Evolutionary conservation across 495 filamentous ascomycete species (phyloP).

Genomic region (Sporormia fimetaria): DNA sequence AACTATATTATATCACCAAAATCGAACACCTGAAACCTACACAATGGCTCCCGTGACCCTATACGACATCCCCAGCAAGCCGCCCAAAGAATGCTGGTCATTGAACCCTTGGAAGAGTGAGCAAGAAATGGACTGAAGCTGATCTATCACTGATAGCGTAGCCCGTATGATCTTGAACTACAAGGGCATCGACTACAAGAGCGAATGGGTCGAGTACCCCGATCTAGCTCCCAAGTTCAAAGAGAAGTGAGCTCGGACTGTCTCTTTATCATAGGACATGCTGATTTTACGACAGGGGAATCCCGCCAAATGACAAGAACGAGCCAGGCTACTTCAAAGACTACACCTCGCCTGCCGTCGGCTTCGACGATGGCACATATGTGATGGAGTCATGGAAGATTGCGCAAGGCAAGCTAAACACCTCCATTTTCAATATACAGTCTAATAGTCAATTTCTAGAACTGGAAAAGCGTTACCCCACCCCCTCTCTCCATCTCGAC

Average conservation of each 20-base stretch:
- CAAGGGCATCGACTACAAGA: slow-evolving; percentile 52
- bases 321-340: slow-evolving; percentile 11
- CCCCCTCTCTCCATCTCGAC: slow-evolving; percentile 43
- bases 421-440: not conserved
- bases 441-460: slow-evolving; percentile 9
- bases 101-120: slow-evolving; percentile 49
- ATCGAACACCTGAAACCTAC: too few species aligned
- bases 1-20: too few species aligned
- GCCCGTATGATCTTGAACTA: slow-evolving; percentile 50
- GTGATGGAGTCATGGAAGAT: slow-evolving; percentile 50
- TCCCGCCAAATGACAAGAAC: slow-evolving; percentile 34
- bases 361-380: slow-evolving; percentile 40
- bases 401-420: slow-evolving; percentile 22
- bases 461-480: slow-evolving; percentile 44
- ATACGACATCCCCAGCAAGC: slow-evolving; percentile 47
- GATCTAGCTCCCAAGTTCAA: slow-evolving; percentile 42
- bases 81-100: slow-evolving; percentile 40
- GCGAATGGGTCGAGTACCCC: slow-evolving; percentile 56
- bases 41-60: slow-evolving; percentile 28
- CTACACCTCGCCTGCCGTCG: slow-evolving; percentile 47
- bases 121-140: not conserved
- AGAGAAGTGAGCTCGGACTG: too few species aligned
- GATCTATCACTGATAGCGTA: slow-evolving; percentile 19
- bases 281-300: slow-evolving; percentile 16
- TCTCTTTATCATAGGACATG: not conserved